phyloP scores from a whole-genome alignment of 805 yeast genomes.

The Candida coleopterorum region DNA sequence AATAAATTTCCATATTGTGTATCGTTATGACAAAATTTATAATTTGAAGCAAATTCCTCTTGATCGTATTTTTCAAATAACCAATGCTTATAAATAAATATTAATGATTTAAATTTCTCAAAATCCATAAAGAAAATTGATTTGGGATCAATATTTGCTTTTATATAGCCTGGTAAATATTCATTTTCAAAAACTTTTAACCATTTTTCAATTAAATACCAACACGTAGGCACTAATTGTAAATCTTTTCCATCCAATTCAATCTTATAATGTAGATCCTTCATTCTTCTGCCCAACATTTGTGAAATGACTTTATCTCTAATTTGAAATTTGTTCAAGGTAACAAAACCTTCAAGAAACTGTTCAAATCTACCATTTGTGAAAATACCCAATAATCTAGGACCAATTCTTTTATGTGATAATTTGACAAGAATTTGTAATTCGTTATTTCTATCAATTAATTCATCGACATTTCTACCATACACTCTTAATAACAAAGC shows the following conservation, averaged over 20 bases:
- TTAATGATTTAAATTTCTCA: slow-evolving; percentile 43
- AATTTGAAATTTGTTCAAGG: slow-evolving; percentile 70
- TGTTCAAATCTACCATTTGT: slow-evolving; percentile 93
- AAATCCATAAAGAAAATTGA: slow-evolving; percentile 44
- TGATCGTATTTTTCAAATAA: slow-evolving; percentile 47
- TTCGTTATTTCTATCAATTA: slow-evolving; percentile 84
- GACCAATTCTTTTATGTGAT: slow-evolving; percentile 78
- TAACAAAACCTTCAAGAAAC: slow-evolving; percentile 74
- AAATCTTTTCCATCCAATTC: slow-evolving; percentile 55
- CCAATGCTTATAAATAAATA: slow-evolving; percentile 59
- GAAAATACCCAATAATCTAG: slow-evolving; percentile 83
- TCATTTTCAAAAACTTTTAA: slow-evolving; percentile 37
- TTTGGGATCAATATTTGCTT: slow-evolving; percentile 28
- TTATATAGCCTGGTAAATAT: slow-evolving; percentile 33
- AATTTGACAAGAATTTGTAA: slow-evolving; percentile 67
- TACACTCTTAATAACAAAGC: slow-evolving; percentile 73
- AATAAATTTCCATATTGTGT: slow-evolving; percentile 93
- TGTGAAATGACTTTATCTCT: slow-evolving; percentile 71
- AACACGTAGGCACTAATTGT: slow-evolving; percentile 56
- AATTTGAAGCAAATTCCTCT: slow-evolving; percentile 38
- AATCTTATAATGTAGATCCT: slow-evolving; percentile 83
- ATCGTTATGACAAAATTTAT: slow-evolving; percentile 92
- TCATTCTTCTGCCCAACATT: slow-evolving; percentile 93
- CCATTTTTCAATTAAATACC: slow-evolving; percentile 77
- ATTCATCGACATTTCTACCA: slow-evolving; percentile 80